Evolutionary conservation across 331 rosid genomes (phyloP), one percentile per base, ranked within the genome.

Genomic region (Acacia concinna): DNA sequence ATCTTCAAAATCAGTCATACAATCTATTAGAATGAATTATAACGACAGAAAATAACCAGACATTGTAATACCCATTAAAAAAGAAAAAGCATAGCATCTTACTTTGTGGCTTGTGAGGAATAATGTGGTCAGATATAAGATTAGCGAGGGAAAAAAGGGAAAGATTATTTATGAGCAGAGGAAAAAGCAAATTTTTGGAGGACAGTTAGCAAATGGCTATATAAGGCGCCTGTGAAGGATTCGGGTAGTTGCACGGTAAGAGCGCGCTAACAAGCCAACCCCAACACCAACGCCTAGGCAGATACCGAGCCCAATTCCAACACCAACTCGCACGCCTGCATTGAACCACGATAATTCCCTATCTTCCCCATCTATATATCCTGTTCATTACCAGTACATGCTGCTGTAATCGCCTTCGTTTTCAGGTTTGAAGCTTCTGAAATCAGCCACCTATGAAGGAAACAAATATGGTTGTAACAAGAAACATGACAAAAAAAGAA

Each of bases 261-360:
- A 91, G 2, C 97, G 96, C 25, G 73, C 96, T 25, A 93, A 88
- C 73, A 96, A 76, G 66, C 99, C 87, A 20, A 91, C 89, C 18
- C 99, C 99, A 59, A 93, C 81, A 2, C 99, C 99, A 41, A 96
- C 1, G 10, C 74, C 74, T 68, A 68, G 85, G 74, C 96, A 96
- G 71, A 96, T 77, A 20, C 99, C 97, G 25, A 96, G 98, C 30
- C 99, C 98, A n/a, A 96, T 85, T 71, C 99, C 99, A 52, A 96
- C 98, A 8, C 99, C 99, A 76, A 96, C 99, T 85, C 99, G 87
- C 54, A 96, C 99, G 8, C 99, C 98, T 13, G 99, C 91, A 73
- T 90, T 96, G 71, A 93, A 96, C 97, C 94, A 96, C 27, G 98
- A 90, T 64, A 96, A 76, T 70, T 91, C 99, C 9, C 99, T 98